A percentile compares a stretch with the other conserved stretches of the same genome.
Conservation (phyloP, 2,329 filamentous ascomycete genomes). For the Daldinia sp. region DNA sequence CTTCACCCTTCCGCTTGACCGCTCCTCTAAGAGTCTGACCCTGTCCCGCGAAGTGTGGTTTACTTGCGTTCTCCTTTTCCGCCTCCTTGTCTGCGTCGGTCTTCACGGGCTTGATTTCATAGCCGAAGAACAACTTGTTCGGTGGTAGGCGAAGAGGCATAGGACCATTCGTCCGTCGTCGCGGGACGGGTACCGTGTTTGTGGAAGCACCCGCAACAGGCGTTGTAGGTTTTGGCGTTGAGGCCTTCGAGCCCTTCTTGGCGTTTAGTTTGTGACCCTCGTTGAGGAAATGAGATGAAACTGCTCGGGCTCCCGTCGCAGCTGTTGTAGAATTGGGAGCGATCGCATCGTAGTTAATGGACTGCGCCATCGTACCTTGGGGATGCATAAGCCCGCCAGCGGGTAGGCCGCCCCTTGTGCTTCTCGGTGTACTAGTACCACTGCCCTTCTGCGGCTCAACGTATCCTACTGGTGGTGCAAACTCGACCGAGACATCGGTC, state of each 20-base stretch:
- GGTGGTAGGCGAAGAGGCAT: slow-evolving; percentile 86
- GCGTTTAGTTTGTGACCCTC: slow-evolving; percentile 84
- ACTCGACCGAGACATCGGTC: slow-evolving; percentile 96
- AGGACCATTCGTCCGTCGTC: slow-evolving; percentile 76
- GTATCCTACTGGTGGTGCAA: slow-evolving; percentile 93
- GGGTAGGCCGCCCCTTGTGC: slow-evolving; percentile 71
- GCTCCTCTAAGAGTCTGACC: slow-evolving; percentile 81
- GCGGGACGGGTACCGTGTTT: slow-evolving; percentile 52
- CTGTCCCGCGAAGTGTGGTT: slow-evolving; percentile 84
- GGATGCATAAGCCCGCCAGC: slow-evolving; percentile 81
- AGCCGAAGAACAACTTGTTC: slow-evolving; percentile 97
- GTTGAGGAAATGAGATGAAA: slow-evolving; percentile 80
- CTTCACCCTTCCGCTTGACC: slow-evolving; percentile 76
- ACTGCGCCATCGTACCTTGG: slow-evolving; percentile 94
- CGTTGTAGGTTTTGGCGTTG: slow-evolving; percentile 78
- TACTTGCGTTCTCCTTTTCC: slow-evolving; percentile 72
- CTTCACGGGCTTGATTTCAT: slow-evolving; percentile 89
- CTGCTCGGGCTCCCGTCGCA: slow-evolving; percentile 60
- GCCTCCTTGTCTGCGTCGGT: slow-evolving; percentile 78
- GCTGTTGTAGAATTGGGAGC: slow-evolving; percentile 79
- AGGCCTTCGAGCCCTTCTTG: slow-evolving; percentile 83
- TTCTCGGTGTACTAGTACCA: slow-evolving; percentile 88
- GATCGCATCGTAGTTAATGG: slow-evolving; percentile 96
- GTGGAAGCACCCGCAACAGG: slow-evolving; percentile 72
- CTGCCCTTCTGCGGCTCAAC: slow-evolving; percentile 84